Conservation (phyloP, 169 alveolate species). For the Besnoitia besnoiti region DNA sequence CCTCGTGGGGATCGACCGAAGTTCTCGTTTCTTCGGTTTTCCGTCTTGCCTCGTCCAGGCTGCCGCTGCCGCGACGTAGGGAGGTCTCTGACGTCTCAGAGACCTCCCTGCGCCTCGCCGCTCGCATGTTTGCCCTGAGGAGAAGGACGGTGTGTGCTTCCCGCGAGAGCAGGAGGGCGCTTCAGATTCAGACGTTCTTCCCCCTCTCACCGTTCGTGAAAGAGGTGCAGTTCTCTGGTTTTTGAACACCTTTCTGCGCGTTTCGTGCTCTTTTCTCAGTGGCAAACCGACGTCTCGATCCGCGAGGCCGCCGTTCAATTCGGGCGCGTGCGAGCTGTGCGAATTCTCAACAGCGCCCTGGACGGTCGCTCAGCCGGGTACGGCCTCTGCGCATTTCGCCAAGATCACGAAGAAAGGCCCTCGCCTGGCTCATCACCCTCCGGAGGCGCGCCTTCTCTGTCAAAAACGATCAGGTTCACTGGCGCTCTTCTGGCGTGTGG, state of each 20-base stretch:
- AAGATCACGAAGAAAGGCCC: not conserved
- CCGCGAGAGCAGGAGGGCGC: too few relatives aligned
- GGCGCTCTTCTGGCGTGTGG: too few relatives aligned
- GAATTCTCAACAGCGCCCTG: slow-evolving; percentile 15
- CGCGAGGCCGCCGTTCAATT: slow-evolving; percentile 4
- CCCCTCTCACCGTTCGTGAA: not conserved
- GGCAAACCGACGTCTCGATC: slow-evolving; percentile 26
- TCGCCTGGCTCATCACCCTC: too few relatives aligned
- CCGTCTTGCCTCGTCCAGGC: not conserved
- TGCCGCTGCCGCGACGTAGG: too few relatives aligned
- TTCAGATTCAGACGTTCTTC: not conserved
- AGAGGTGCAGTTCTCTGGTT: not conserved
- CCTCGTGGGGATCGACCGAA: not conserved
- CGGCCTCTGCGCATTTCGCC: not conserved
- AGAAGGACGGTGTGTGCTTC: too few relatives aligned
- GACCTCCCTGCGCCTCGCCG: not conserved
- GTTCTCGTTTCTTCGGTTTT: not conserved
- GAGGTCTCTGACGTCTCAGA: not conserved
- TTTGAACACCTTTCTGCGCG: not conserved
- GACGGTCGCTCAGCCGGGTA: not conserved
- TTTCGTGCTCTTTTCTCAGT: not conserved
- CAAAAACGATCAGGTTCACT: too few relatives aligned
- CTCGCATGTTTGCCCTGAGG: too few relatives aligned
- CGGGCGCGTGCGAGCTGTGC: slow-evolving; percentile 13
- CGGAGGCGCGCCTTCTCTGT: too few relatives aligned